Base-by-base conservation (phyloP, 2,329 filamentous ascomycete species). In the Trichoderma oligosporum region DNA sequence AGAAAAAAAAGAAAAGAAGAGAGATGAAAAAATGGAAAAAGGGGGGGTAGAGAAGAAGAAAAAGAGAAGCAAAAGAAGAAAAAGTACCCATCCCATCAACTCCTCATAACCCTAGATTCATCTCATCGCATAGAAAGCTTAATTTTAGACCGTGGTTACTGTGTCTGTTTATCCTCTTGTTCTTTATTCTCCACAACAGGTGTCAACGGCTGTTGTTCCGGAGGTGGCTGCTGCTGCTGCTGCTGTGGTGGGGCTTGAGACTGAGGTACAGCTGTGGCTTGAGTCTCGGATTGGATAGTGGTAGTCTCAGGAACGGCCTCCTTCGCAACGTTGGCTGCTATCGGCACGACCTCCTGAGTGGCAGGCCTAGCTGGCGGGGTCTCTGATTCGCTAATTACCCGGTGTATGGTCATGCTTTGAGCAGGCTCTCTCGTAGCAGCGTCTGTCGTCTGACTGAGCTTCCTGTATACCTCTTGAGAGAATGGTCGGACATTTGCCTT, bases 171-270 rank as follows among this genome's bases (percentile, higher is more conserved):
- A 24, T n/a, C 42, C 18, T 48, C 53, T 29, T 56, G 53, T 27
- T 48, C 53, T 39, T 63, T 59, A 47, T 38, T 36, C 22, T 48
- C 27, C 39, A 49, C 44, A 44, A 36, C 48, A 39, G 52, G 39
- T 20, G 53, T 41, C 33, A 47, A n/a, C 5, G 61, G 61, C 16
- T 60, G 52, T 9, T 47, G 49, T 9, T 58, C 41, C 25, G 57
- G 54, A 7, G 35, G 45, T 4, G 60, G 58, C 33, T 48, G 38
- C 22, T 51, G 51, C n/a, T 42, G 36, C 7, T 46, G 18, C 18
- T 49, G 45, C 9, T 56, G 33, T 14, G 49, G 4, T 16, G 39
- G 38, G 9, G 9, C 27, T 25, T 49, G 33, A 41, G 54, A 7
- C 9, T 27, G 35, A 49, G 36, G 44, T 14, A 24, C 22, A 8